phyloP scores from a whole-genome alignment of 1,284 basidiomycete genomes.

The Tranzscheliella williamsii region DNA sequence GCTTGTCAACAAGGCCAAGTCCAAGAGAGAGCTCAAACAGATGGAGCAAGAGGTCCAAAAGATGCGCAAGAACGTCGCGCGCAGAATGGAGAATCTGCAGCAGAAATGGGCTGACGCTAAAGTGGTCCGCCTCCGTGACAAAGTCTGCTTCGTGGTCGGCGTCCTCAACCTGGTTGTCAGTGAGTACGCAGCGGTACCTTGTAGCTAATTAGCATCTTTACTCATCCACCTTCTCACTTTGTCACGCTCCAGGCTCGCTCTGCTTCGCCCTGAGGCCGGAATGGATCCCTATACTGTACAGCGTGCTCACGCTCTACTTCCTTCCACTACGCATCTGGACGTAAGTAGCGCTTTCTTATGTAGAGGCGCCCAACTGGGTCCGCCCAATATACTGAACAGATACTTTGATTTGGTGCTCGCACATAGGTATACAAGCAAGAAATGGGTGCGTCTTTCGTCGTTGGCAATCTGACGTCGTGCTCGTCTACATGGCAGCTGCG shows the following conservation, averaged over 20 bases:
- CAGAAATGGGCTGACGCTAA: slow-evolving; percentile 84
- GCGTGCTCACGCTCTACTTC: slow-evolving; percentile 74
- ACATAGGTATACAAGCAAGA: slow-evolving; percentile 15
- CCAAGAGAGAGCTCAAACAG: slow-evolving; percentile 64
- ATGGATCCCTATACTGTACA: slow-evolving; percentile 74
- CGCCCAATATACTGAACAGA: no score
- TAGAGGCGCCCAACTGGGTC: not conserved
- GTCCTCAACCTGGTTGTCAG: slow-evolving; percentile 65
- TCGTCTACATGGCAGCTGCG: no score
- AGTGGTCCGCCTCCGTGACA: slow-evolving; percentile 69
- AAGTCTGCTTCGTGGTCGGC: slow-evolving; percentile 81
- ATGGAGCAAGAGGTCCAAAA: slow-evolving; percentile 81
- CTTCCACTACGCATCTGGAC: slow-evolving; percentile 77
- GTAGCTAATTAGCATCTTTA: not conserved
- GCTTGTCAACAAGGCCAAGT: slow-evolving; percentile 71
- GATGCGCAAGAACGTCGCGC: slow-evolving; percentile 75
- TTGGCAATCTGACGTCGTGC: no score
- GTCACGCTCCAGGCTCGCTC: slow-evolving; percentile 67
- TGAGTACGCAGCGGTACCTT: not conserved
- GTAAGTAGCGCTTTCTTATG: no score
- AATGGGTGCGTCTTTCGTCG: slow-evolving; percentile 27
- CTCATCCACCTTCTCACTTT: not conserved
- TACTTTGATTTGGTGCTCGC: no score
- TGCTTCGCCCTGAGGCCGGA: slow-evolving; percentile 81
- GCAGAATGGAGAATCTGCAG: slow-evolving; percentile 72